A percentile compares a stretch with the other conserved stretches of the same genome.
phyloP scores from a whole-genome alignment of 73 alveolate species.

The Breviolum minutum region DNA sequence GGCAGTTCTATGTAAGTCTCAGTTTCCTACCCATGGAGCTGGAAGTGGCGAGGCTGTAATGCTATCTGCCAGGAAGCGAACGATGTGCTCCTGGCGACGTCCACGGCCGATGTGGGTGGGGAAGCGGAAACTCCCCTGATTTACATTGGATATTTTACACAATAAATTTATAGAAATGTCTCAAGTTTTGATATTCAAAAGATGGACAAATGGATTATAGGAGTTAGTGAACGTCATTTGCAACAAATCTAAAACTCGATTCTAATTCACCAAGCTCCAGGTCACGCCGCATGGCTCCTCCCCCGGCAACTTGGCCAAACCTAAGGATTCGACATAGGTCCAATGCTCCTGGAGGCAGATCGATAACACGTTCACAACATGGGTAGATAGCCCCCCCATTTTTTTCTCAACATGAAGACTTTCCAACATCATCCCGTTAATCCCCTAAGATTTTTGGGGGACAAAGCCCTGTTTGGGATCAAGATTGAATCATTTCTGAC shows the following conservation, averaged over 20 bases:
- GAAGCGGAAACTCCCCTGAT: neutral
- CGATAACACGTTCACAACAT: neutral
- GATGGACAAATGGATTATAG: too few relatives aligned
- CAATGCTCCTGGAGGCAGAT: slow-evolving; percentile 14
- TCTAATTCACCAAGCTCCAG: neutral
- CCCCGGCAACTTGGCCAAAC: slow-evolving; percentile 44
- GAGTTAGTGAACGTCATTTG: neutral
- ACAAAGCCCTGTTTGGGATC: too few relatives aligned
- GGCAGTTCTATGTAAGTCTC: neutral
- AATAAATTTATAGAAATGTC: too few relatives aligned
- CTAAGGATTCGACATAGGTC: slow-evolving; percentile 78
- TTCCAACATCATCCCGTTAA: too few relatives aligned
- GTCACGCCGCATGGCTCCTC: neutral
- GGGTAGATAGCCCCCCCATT: too few relatives aligned
- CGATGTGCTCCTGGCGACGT: slow-evolving; percentile 39
- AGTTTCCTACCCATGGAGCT: slow-evolving; percentile 57
- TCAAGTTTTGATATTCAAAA: too few relatives aligned
- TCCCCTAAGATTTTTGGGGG: too few relatives aligned
- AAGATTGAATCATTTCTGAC: too few relatives aligned
- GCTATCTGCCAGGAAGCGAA: slow-evolving; percentile 79
- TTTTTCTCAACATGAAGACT: too few relatives aligned
- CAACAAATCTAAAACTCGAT: neutral
- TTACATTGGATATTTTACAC: neutral
- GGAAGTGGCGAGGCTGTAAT: slow-evolving; percentile 51
- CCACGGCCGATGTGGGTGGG: neutral